These are phyloP conservation scores for Alternaria panax DNA, from an alignment of 2,329 filamentous ascomycete species.

Conservation along the genomic window DNA sequence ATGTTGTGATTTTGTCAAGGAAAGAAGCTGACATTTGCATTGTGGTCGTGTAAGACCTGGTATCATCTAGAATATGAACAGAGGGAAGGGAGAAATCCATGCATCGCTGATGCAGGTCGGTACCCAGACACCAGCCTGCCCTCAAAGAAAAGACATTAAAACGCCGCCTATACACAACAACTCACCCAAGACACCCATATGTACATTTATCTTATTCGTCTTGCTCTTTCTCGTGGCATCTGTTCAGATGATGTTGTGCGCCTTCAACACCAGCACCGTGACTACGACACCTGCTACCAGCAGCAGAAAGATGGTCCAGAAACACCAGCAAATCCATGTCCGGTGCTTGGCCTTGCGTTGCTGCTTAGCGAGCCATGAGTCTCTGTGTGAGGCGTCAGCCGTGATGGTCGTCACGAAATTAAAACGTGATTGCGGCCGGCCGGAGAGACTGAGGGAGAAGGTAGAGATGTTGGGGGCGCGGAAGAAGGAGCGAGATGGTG, in stretches of 20 bases:
- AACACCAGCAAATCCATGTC: conserved; percentile 57
- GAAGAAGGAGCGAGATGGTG: conserved; percentile 11
- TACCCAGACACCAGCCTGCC: background rate
- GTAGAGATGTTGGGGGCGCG: conserved; percentile 29
- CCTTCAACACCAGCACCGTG: conserved; percentile 55
- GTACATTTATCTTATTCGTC: background rate
- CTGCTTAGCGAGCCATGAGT: conserved; percentile 63
- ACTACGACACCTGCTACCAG: conserved; percentile 56
- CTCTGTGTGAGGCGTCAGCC: conserved; percentile 49
- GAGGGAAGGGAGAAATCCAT: background rate
- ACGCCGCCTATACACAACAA: background rate
- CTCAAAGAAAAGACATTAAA: background rate
- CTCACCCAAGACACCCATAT: background rate
- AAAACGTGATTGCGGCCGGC: conserved; percentile 37
- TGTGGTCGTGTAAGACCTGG: conserved; percentile 12
- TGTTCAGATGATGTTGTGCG: conserved; percentile 36
- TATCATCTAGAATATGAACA: conserved; percentile 13
- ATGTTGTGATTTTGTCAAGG: background rate
- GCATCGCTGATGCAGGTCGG: background rate
- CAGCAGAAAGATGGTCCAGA: conserved; percentile 56
- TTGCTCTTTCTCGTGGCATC: background rate
- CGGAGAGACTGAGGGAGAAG: conserved; percentile 33
- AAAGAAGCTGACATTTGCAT: background rate
- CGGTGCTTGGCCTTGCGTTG: conserved; percentile 57
- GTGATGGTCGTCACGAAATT: conserved; percentile 44